Base-by-base conservation (phyloP, 2,329 filamentous ascomycete species). In the Capronia americana region DNA sequence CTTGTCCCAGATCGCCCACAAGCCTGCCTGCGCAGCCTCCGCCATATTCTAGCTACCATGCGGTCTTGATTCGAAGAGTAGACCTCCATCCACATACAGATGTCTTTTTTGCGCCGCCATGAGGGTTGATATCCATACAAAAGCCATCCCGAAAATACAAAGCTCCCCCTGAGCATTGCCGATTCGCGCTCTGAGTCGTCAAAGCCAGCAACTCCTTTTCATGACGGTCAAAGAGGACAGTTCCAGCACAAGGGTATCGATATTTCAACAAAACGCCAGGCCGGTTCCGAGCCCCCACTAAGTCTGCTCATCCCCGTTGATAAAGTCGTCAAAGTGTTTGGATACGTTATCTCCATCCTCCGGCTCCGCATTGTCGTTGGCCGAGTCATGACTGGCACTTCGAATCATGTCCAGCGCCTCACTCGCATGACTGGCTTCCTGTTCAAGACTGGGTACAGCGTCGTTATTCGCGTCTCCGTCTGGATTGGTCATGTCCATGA, bases 401-500 rank as follows among this genome's bases (percentile, higher is more conserved):
- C 69, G 64, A 51, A 73, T 73, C 66, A 73, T 65, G 57, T 82
- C 81, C 23, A 83, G 72, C 3, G 80, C 81, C 69, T 83, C 81
- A 48, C 79, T 81, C 7, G 80, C 80, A 70, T 83, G 80, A n/a
- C 78, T 79, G 30, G 80, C 80, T 60, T 81, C 79, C 26, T 73
- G 71, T 51, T 71, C 71, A 5, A 73, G 65, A 51, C 51, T 66
- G 17, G 71, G 59, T n/a, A 61, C 64, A 4, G 59, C 38, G 20
- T 71, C 70, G 46, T 70, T 64, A 30, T 12, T 61, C 12, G 56
- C 12, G 70, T 74, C 71, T 74, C 75, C 55, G 66, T 82, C 79
- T 65, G 81, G 78, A 61, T 81, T 80, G 1, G 79, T 82, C 63
- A 83, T 71, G 57, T 82, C 81, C 10, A 79, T 80, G 70, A 82